Evolutionary conservation across 2,329 filamentous ascomycete species (phyloP).

Genomic region (Leptoxyphium fumago): DNA sequence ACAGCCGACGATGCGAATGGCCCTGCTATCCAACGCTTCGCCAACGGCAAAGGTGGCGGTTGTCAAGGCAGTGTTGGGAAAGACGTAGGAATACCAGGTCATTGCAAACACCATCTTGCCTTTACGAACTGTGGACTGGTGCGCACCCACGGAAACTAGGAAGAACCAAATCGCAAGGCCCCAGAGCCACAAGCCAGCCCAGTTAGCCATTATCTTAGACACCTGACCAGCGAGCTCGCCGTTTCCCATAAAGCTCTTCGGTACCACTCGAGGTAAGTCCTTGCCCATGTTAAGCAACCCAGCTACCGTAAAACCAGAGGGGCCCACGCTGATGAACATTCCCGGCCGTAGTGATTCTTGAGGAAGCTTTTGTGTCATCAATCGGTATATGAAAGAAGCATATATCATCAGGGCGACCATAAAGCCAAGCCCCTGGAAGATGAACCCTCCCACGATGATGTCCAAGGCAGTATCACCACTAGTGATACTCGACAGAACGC

Average conservation of each 20-base stretch:
- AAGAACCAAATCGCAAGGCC: slow-evolving; percentile 77
- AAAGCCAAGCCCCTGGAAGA: slow-evolving; percentile 51
- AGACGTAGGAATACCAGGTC: slow-evolving; percentile 76
- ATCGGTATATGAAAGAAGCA: slow-evolving; percentile 66
- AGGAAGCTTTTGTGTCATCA: slow-evolving; percentile 80
- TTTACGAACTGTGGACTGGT: slow-evolving; percentile 50
- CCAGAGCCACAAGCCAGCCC: slow-evolving; percentile 67
- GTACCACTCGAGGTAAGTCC: slow-evolving; percentile 33
- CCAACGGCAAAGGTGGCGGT: slow-evolving; percentile 61
- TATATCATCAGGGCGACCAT: slow-evolving; percentile 64
- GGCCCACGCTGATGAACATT: slow-evolving; percentile 76
- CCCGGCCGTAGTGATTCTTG: slow-evolving; percentile 61
- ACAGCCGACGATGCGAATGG: slow-evolving; percentile 52
- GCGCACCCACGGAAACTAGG: slow-evolving; percentile 59
- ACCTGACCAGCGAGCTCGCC: slow-evolving; percentile 40
- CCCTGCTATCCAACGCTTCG: slow-evolving; percentile 30
- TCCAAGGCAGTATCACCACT: slow-evolving; percentile 30
- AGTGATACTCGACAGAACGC: slow-evolving; percentile 38
- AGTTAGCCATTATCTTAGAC: slow-evolving; percentile 41
- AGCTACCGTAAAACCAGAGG: slow-evolving; percentile 53
- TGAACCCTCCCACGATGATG: slow-evolving; percentile 44
- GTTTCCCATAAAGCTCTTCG: slow-evolving; percentile 40
- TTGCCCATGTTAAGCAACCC: slow-evolving; percentile 45
- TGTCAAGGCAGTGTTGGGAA: slow-evolving; percentile 50
- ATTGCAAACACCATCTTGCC: slow-evolving; percentile 60